phyloP scores from a whole-genome alignment of 352 stramenopile species.

The Thraustochytrium sp. region DNA sequence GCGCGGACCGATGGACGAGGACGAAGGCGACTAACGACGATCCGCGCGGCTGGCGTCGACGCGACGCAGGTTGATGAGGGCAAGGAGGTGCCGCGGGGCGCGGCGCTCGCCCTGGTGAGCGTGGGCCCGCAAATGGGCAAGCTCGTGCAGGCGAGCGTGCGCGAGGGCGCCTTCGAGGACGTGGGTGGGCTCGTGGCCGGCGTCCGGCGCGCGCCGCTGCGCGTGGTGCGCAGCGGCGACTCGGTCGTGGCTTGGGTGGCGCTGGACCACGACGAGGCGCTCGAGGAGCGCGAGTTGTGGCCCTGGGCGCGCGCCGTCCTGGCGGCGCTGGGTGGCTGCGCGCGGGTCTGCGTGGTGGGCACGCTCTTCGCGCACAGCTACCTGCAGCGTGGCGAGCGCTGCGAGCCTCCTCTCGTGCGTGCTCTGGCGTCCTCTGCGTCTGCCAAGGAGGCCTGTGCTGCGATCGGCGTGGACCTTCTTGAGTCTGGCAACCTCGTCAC shows the following conservation, averaged over 20 bases:
- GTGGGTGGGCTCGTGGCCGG: not conserved
- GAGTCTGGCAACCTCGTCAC: constrained; percentile 14
- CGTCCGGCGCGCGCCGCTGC: not conserved
- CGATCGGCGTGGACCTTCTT: not conserved
- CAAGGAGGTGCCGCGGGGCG: not conserved
- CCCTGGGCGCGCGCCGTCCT: not conserved
- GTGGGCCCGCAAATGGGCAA: not conserved
- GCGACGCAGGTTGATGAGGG: not conserved
- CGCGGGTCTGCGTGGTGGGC: not conserved
- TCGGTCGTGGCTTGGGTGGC: not conserved
- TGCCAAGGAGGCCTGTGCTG: not conserved
- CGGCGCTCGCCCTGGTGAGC: not conserved
- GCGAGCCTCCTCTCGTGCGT: not conserved
- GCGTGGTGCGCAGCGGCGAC: not conserved
- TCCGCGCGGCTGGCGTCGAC: no score
- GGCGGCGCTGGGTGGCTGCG: not conserved
- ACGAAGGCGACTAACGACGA: not conserved
- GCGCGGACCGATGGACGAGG: not conserved
- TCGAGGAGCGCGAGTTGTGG: not conserved
- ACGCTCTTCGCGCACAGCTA: not conserved
- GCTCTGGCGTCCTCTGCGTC: not conserved
- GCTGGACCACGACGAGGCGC: not conserved
- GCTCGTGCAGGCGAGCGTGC: not conserved
- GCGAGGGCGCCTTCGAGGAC: not conserved
- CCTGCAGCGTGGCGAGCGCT: not conserved